Conservation (phyloP, 805 yeast genomes). For the Candida silvicultrix region DNA sequence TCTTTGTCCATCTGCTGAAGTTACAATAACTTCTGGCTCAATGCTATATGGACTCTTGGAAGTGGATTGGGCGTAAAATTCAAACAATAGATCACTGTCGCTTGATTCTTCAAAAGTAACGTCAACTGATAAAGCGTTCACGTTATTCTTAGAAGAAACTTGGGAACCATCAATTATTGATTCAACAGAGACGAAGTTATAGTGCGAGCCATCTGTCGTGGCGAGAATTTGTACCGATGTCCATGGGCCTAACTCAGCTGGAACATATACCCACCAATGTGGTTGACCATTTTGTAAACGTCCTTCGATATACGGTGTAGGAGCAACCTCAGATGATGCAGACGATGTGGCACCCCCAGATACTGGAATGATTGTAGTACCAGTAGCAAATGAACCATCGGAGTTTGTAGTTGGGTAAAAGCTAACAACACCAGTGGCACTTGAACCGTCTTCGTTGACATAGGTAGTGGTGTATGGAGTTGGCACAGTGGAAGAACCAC, state of each 20-base stretch:
- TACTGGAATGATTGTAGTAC: slow-evolving; percentile 28
- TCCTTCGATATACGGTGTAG: slow-evolving; percentile 22
- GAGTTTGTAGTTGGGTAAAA: slow-evolving; percentile 39
- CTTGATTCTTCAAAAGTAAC: neutral
- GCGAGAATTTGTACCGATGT: slow-evolving; percentile 59
- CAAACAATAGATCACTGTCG: slow-evolving; percentile 21
- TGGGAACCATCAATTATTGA: slow-evolving; percentile 34
- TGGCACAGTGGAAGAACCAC: slow-evolving; percentile 24
- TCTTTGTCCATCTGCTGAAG: slow-evolving; percentile 13
- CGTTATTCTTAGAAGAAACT: neutral
- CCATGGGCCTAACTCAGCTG: slow-evolving; percentile 43
- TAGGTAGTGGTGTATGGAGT: slow-evolving; percentile 1
- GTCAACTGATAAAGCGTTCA: slow-evolving; percentile 6
- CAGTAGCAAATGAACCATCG: slow-evolving; percentile 22
- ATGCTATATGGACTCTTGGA: slow-evolving; percentile 49
- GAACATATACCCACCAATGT: slow-evolving; percentile 38
- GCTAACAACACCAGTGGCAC: slow-evolving; percentile 12
- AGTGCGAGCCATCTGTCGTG: slow-evolving; percentile 35
- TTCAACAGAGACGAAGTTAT: slow-evolving; percentile 28
- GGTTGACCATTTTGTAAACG: slow-evolving; percentile 26
- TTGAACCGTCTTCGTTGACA: neutral
- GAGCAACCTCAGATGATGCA: slow-evolving; percentile 20
- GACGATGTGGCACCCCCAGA: slow-evolving; percentile 26
- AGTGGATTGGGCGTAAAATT: slow-evolving; percentile 50
- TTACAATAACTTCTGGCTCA: neutral